Conservation (phyloP, 352 stramenopile genomes). For the Thalassiosira livingstoniorum region DNA sequence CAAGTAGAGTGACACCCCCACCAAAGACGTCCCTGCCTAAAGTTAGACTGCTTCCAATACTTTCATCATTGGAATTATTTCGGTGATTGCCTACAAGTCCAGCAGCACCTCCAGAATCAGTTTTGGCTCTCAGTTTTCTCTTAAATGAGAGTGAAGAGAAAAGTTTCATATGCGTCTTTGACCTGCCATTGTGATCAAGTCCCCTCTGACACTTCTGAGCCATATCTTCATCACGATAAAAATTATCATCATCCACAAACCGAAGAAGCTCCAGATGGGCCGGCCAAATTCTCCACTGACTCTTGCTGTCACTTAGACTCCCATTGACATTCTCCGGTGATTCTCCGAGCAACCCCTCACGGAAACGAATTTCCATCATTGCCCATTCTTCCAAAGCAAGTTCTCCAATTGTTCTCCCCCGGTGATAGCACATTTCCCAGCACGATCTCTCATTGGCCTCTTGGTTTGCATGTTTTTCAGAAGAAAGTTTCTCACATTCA, state of each 20-base stretch:
- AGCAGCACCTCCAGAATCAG: background rate
- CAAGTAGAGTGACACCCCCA: conserved; percentile 78
- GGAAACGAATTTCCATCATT: conserved; percentile 47
- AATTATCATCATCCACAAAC: conserved; percentile 30
- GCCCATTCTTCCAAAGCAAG: conserved; percentile 53
- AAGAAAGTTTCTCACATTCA: too few species aligned
- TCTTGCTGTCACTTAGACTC: background rate
- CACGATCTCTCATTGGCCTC: background rate
- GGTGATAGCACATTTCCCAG: conserved; percentile 35
- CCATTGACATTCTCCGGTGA: too few species aligned
- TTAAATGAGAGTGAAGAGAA: background rate
- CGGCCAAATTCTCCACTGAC: conserved; percentile 43
- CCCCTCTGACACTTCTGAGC: background rate
- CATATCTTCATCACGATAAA: background rate
- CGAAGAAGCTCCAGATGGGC: conserved; percentile 53
- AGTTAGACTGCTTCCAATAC: background rate
- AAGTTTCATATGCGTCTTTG: conserved; percentile 9
- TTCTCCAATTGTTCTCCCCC: conserved; percentile 55
- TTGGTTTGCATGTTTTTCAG: too few species aligned
- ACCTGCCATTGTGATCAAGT: background rate
- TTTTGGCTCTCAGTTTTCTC: background rate
- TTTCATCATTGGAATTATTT: too few species aligned
- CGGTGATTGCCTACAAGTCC: too few species aligned
- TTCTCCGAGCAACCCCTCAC: conserved; percentile 11
- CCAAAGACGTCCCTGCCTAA: conserved; percentile 12